A percentile compares a stretch with the other conserved stretches of the same genome.
These are phyloP conservation scores for Aspergillus novofumigatus DNA, from an alignment of 2,329 filamentous ascomycete species.

Conservation along the genomic window DNA sequence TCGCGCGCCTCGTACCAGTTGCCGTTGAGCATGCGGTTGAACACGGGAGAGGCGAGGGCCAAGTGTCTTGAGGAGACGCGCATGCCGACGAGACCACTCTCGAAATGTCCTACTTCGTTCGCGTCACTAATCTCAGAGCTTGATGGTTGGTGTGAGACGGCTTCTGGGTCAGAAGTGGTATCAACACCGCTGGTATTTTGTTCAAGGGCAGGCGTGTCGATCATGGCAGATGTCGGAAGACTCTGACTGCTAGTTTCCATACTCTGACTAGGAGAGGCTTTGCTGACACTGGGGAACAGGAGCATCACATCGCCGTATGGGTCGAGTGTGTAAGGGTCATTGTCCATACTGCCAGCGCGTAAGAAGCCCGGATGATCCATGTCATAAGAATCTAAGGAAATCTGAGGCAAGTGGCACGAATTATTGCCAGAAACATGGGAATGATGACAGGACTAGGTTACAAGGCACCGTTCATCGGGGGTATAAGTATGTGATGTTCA, in stretches of 20 bases:
- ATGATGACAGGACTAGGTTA: neutral
- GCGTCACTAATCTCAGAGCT: neutral
- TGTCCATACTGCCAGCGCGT: neutral
- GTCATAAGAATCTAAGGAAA: neutral
- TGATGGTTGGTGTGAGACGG: neutral
- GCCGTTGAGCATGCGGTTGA: neutral
- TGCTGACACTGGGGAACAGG: neutral
- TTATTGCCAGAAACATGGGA: neutral
- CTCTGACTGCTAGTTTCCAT: neutral
- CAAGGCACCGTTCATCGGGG: neutral
- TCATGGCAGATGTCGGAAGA: neutral
- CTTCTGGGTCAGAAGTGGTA: neutral
- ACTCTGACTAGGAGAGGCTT: neutral
- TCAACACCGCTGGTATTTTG: neutral
- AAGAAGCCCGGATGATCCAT: neutral
- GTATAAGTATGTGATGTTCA: neutral
- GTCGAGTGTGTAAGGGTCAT: neutral
- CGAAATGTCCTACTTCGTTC: neutral
- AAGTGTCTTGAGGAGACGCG: neutral
- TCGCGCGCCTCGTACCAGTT: neutral
- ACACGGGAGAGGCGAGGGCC: neutral
- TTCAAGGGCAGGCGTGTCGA: neutral
- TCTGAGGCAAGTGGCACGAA: neutral
- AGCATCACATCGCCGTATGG: slow-evolving; percentile 1
- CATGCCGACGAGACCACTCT: neutral